Base-by-base conservation (phyloP, 345 rosid genomes). In the Viola odorata region DNA sequence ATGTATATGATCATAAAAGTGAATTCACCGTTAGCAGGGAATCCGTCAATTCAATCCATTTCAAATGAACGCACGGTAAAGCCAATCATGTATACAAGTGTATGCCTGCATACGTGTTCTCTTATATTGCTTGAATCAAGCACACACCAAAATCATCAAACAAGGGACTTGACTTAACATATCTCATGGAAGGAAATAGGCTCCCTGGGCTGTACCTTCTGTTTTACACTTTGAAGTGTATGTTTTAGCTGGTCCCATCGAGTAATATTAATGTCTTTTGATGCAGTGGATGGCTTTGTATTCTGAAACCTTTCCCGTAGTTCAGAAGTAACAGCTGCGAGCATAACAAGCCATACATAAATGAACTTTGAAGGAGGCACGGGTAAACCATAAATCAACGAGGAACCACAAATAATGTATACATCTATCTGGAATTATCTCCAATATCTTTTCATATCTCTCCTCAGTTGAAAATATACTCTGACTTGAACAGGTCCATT, bases 401-500 rank as follows among this genome's bases (percentile, higher is more conserved):
- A 55, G 8, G 17, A 58, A 42, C 12, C 9, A 63, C 3, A 37
- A 37, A 50, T n/a, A 44, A 11, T 58, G 10, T 56, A 63, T 84
- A 85, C 97, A 84, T 75, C 78, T 82, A 74, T 89, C 89, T 55
- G 91, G 85, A 79, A 94, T 86, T 95, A 90, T 86, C 60, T 78
- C 91, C 69, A 88, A 70, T 54, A 94, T 78, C 81, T 85, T 88
- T 77, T 86, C 97, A 59, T 82, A 90, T 79, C 81, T 90, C 66
- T 90, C 96, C 74, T 86, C 83, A 42, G 75, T 77, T 41, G 89
- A 77, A 68, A 94, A 78, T 50, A 88, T 55, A 45, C 74, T 76
- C 80, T 88, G 97, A 69, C 57, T 78, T 23, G 70, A 62, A 64
- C 73, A 13, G 70, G 78, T 48, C 52, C 76, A 16, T 72, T 74